A percentile compares a stretch with the other conserved stretches of the same genome.
These are phyloP conservation scores for Zygosaccharomyces sapae DNA, from an alignment of 1,139 yeast genomes.

Conservation along the genomic window DNA sequence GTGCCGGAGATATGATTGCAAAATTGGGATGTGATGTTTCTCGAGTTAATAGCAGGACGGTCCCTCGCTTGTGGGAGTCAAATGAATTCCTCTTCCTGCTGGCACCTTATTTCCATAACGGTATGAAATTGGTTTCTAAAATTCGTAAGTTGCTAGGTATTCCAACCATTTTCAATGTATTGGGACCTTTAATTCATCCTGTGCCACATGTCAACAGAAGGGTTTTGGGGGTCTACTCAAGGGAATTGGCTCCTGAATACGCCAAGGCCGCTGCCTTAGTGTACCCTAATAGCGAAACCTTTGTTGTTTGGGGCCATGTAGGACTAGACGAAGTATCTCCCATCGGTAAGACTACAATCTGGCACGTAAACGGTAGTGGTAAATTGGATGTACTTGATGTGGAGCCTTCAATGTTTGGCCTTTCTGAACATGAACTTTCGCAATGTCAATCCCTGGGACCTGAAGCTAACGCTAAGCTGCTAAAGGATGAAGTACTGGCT, in stretches of 20 bases:
- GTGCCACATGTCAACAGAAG: conserved; percentile 61
- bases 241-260: conserved; percentile 71
- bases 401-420: conserved; percentile 70
- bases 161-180: conserved; percentile 87
- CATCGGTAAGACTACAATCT: conserved; percentile 70
- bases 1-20: conserved; percentile 83
- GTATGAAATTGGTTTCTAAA: conserved; percentile 80
- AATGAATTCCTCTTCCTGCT: conserved; percentile 67
- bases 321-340: conserved; percentile 94
- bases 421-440: conserved; percentile 65
- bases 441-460: conserved; percentile 85
- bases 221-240: conserved; percentile 83
- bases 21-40: conserved; percentile 73
- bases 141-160: conserved; percentile 73
- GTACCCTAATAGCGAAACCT: conserved; percentile 44
- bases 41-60: conserved; percentile 60
- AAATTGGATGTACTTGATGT: conserved; percentile 40
- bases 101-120: conserved; percentile 95
- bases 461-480: conserved; percentile 65
- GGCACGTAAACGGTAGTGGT: conserved; percentile 56
- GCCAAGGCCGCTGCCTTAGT: conserved; percentile 66
- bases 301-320: conserved; percentile 88
- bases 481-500: conserved; percentile 50
- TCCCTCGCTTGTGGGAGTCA: conserved; percentile 55
- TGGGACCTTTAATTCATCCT: conserved; percentile 92